Evolutionary conservation across 1,139 yeast species (phyloP), one percentile per base, ranked within the genome.

Genomic region (Kodamaea ohmeri): DNA sequence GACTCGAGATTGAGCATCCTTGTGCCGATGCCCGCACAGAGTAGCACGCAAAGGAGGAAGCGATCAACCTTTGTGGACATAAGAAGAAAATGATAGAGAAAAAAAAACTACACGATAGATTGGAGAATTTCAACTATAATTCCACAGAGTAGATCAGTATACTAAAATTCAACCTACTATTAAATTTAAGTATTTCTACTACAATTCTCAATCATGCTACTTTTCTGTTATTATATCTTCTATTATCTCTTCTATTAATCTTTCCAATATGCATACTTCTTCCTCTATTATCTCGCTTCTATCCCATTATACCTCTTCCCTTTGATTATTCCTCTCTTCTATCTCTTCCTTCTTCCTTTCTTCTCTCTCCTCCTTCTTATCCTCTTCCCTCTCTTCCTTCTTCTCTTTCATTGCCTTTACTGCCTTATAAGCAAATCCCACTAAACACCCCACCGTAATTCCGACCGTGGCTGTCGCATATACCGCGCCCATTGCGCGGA

Each of bases 401-500:
- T 30, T 35, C 20, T 17, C 35, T 15, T 26, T 24, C 11, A 39
- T 8, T 25, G 27, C 17, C 19, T 16, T 28, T 13, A 20, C 18
- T 4, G 32, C 21, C 28, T 38, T 40, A 30, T 57, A 57, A 6
- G 55, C 14, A 14, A 56, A 51, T 1, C 65, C 63, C 5, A 60
- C 19, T 19, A 65, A 46, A 49, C 78, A 72, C 24, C 53, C 52
- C 1, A 67, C 43, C 7, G 71, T 68, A 11, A 65, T 55, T 2
- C 63, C 11, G 5, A 71, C 56, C 25, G 74, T 66, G 4, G 63
- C 47, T 17, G 67, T 70, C 0, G 81, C 81, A 52, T 83, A 84
- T 3, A 84, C 71, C 4, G 81, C 69, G 2, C 84, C 77, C 37
- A 86, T 50, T 4, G 80, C 80, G 45, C 74, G 69, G 61, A 83